Evolutionary conservation across 2,329 filamentous ascomycete species (phyloP), one percentile per base, ranked within the genome.

Genomic region (Byssothecium circinans): DNA sequence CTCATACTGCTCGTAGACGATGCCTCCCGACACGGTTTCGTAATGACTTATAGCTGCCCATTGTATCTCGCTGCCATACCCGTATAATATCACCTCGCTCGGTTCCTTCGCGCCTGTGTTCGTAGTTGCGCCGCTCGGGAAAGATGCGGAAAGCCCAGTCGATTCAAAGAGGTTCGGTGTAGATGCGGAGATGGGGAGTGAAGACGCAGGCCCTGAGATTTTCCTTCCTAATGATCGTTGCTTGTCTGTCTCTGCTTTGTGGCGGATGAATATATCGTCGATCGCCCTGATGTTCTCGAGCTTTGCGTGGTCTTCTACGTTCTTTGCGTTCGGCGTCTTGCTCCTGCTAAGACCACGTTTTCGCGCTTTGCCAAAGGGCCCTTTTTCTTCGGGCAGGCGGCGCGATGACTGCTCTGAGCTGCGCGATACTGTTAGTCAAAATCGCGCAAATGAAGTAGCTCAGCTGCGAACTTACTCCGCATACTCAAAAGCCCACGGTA

Each of bases 1-100:
- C 8, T 91, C 84, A 71, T 97, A 97, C 73, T 96, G 91, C 74
- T 97, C 92, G 71, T 91, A 91, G 67, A 96, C 89, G 53, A 83
- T 76, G 20, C 91, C 91, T 25, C 74, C 72, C 6, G 89, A 92
- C 34, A 95, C 84, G 50, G 86, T 82, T 75, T 96, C 92, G 74
- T 88, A 97, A 73, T 89, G 89, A 58, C 88, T 85, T 60, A 97
- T 86, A 27, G 91, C 91, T 22, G 91, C 90, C 81, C 94, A 96
- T 65, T 85, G 81, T 7, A 71, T 67, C 4, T 81, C 78, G 79
- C 72, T 85, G 75, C 70, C 83, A 72, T 91, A 96, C 23, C 92
- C 92, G 58, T 91, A 88, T 14, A 97, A 78, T 45, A 96, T 84
- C 53, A 95, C 82, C 72, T 96, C 91, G 32, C 88, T 87, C 2